Base-by-base conservation (phyloP, 306 rosid species). In the Castanea sativa region DNA sequence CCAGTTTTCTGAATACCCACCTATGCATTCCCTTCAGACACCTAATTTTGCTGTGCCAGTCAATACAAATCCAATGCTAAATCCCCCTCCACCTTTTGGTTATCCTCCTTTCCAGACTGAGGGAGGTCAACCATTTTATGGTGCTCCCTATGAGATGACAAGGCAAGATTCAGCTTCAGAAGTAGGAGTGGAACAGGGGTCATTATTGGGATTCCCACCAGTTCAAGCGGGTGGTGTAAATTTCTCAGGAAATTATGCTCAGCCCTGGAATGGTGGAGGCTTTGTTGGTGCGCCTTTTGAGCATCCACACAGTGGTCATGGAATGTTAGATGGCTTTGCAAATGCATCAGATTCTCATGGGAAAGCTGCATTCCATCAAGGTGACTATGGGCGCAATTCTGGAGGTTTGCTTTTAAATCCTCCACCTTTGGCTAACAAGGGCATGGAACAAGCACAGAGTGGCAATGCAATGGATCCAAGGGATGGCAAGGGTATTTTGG, bases 231-330 rank as follows among this genome's bases (percentile, higher is more conserved):
- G 84, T 67, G 91, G 86, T 52, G 85, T 90, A 80, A 88, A 88
- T 59, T 90, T 88, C 79, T 73, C 88, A 1, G 85, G 85, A 67
- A 82, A 82, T 71, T 91, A 88, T 84, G 86, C 88, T n/a, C 96
- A 90, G 60, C 82, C 93, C 45, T 92, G 97, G 98, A 87, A 90
- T 83, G 82, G 89, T 83, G 82, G 89, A n/a, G 92, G 91, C 73
- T 86, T 88, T 45, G 82, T 78, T 3, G 83, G 92, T 61, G 76
- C 60, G 33, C 93, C 93, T 55, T 92, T 86, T 45, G 99, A 94
- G 30, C 77, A 73, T 69, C 60, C 76, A 27, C 76, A 73, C 16
- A 86, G 87, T 25, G 78, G 79, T 71, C 87, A 81, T 45, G 79
- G 81, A 75, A 77, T 72, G 60, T 61, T 56, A 20, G 91, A 88